phyloP scores from a whole-genome alignment of 2,329 filamentous ascomycete species.

The Colletotrichum magnum region DNA sequence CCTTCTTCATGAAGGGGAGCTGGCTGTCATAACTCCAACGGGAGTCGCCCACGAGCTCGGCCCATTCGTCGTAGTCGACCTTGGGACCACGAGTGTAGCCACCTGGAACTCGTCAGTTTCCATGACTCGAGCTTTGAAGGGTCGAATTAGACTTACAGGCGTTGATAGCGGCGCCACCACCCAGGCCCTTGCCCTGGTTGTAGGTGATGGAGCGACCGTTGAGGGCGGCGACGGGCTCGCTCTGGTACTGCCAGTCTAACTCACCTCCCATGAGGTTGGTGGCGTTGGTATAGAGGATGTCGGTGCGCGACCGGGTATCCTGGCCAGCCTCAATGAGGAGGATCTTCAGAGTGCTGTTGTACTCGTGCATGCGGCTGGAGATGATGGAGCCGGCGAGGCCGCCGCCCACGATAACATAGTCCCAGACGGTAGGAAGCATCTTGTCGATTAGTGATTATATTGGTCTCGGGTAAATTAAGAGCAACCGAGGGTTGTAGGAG shows the following conservation, averaged over 20 bases:
- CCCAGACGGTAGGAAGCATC: slow-evolving; percentile 36
- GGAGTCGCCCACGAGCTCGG: slow-evolving; percentile 39
- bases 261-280: slow-evolving; percentile 40
- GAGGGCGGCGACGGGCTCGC: slow-evolving; percentile 43
- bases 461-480: background rate
- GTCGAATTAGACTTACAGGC: slow-evolving; percentile 8
- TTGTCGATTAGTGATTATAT: slow-evolving; percentile 1
- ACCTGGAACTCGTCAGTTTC: slow-evolving; percentile 40
- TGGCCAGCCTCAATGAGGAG: slow-evolving; percentile 54
- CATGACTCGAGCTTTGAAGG: background rate
- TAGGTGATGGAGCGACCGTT: slow-evolving; percentile 7
- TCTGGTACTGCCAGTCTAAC: slow-evolving; percentile 54
- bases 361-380: slow-evolving; percentile 49
- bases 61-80: slow-evolving; percentile 62
- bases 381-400: slow-evolving; percentile 54
- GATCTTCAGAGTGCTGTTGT: slow-evolving; percentile 48
- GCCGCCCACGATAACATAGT: slow-evolving; percentile 56
- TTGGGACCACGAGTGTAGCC: slow-evolving; percentile 60
- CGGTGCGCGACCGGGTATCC: slow-evolving; percentile 42
- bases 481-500: background rate
- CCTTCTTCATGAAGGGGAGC: slow-evolving; percentile 33
- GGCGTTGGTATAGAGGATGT: slow-evolving; percentile 30
- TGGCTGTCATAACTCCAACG: slow-evolving; percentile 61
- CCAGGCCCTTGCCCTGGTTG: slow-evolving; percentile 32
- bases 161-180: slow-evolving; percentile 32